phyloP scores from a whole-genome alignment of 2,329 filamentous ascomycete species.

The Aspergillus tamarii region DNA sequence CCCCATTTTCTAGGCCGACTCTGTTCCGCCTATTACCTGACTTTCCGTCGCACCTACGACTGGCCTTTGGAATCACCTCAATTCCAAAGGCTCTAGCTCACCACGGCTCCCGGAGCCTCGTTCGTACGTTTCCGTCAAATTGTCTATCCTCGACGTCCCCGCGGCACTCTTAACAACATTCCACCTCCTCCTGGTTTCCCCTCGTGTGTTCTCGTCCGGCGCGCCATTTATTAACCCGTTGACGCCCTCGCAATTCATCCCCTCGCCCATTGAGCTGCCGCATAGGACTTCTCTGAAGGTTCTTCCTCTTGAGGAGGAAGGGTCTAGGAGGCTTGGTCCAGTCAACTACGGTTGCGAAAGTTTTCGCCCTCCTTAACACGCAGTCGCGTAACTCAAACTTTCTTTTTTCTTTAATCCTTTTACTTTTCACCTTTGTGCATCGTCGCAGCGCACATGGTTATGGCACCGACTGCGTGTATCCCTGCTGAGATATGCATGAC shows the following conservation, averaged over 20 bases:
- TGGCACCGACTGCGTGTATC: conserved; percentile 71
- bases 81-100: conserved; percentile 43
- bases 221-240: conserved; percentile 42
- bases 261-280: conserved; percentile 86
- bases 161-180: conserved; percentile 53
- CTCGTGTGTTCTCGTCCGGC: conserved; percentile 35
- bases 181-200: conserved; percentile 45
- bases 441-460: conserved; percentile 57
- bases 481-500: conserved; percentile 50
- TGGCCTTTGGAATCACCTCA: conserved; percentile 41
- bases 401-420: conserved; percentile 22
- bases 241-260: conserved; percentile 52
- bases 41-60: conserved; percentile 11
- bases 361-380: conserved; percentile 92
- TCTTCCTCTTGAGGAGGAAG: conserved; percentile 99
- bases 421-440: conserved; percentile 26
- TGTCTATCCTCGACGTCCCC: conserved; percentile 47
- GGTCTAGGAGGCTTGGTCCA: conserved; percentile 98
- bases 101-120: conserved; percentile 44
- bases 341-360: conserved; percentile 86
- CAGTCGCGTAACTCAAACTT: conserved; percentile 30
- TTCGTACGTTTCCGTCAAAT: conserved; percentile 41
- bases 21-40: conserved; percentile 16
- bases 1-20: conserved; percentile 19
- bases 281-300: conserved; percentile 97